Percentiles rank a stretch among this genome's conserved stretches.
These are phyloP conservation scores for Ceratobasidium papillatum DNA, from an alignment of 1,284 basidiomycete genomes.

Conservation along the genomic window DNA sequence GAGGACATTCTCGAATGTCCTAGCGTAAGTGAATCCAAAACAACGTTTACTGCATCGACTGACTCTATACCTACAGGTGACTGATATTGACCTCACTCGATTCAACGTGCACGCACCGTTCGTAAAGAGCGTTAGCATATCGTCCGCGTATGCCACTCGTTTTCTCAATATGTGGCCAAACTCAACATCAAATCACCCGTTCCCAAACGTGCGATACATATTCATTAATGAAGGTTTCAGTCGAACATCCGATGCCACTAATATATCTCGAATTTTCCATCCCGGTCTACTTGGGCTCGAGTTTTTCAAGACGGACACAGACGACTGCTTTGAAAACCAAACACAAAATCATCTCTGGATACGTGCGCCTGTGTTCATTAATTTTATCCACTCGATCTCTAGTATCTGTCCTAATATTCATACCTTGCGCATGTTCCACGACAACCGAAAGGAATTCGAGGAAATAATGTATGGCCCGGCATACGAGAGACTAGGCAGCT, in stretches of 20 bases:
- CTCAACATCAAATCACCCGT: not conserved
- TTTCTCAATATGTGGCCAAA: not conserved
- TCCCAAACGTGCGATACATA: not conserved
- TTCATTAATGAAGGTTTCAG: no score
- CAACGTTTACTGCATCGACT: no score
- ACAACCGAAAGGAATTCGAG: not conserved
- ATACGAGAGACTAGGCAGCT: not conserved
- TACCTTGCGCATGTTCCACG: not conserved
- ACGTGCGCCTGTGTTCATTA: no score
- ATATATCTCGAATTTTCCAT: not conserved
- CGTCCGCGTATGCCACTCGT: not conserved
- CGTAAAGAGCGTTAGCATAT: not conserved
- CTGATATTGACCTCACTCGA: not conserved
- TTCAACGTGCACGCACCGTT: not conserved
- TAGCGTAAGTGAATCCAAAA: not conserved
- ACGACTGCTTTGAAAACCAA: no score
- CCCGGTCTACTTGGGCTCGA: not conserved
- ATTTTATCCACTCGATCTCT: not conserved
- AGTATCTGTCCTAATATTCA: not conserved
- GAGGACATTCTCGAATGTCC: no score
- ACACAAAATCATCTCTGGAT: no score
- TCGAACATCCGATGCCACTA: no score
- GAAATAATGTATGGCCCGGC: not conserved
- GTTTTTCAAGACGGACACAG: no score
- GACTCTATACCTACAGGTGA: no score